These are phyloP conservation scores for Monosporascus cannonballus DNA, from an alignment of 2,329 filamentous ascomycete genomes.

Conservation along the genomic window DNA sequence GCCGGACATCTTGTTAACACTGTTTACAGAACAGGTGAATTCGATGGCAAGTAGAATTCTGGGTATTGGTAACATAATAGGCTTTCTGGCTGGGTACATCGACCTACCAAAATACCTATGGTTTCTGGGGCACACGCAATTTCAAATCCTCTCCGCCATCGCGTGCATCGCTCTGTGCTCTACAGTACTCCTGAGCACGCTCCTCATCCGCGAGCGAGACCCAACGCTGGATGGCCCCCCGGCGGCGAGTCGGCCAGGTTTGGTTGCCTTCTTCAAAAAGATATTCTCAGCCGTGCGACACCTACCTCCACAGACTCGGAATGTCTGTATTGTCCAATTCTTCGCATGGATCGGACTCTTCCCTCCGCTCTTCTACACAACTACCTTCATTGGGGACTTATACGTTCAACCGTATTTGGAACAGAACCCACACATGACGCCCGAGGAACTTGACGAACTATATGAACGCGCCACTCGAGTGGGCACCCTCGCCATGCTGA, in stretches of 20 bases:
- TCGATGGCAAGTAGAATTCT: constrained; percentile 86
- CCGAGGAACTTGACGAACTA: constrained; percentile 67
- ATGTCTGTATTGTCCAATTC: constrained; percentile 76
- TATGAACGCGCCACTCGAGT: constrained; percentile 83
- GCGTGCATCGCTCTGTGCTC: constrained; percentile 66
- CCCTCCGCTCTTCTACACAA: constrained; percentile 91
- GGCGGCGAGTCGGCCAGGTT: constrained; percentile 52
- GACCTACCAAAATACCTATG: constrained; percentile 69
- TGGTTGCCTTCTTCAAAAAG: constrained; percentile 73
- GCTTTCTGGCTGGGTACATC: constrained; percentile 81
- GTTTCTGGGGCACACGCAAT: constrained; percentile 82
- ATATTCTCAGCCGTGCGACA: constrained; percentile 71
- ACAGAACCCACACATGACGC: constrained; percentile 70
- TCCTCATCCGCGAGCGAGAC: constrained; percentile 70
- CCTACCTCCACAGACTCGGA: constrained; percentile 74
- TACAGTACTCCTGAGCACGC: constrained; percentile 66
- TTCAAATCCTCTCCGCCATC: constrained; percentile 85
- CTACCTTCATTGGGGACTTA: constrained; percentile 88
- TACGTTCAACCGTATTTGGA: constrained; percentile 80
- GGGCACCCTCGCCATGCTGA: constrained; percentile 81
- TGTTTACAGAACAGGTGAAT: constrained; percentile 66
- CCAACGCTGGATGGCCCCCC: constrained; percentile 65
- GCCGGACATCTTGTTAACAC: constrained; percentile 4
- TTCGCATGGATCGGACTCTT: constrained; percentile 96
- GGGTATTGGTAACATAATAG: constrained; percentile 84